Conservation (phyloP, 202 grass and related monocot species). For the Schoenoplectus tabernaemontani region DNA sequence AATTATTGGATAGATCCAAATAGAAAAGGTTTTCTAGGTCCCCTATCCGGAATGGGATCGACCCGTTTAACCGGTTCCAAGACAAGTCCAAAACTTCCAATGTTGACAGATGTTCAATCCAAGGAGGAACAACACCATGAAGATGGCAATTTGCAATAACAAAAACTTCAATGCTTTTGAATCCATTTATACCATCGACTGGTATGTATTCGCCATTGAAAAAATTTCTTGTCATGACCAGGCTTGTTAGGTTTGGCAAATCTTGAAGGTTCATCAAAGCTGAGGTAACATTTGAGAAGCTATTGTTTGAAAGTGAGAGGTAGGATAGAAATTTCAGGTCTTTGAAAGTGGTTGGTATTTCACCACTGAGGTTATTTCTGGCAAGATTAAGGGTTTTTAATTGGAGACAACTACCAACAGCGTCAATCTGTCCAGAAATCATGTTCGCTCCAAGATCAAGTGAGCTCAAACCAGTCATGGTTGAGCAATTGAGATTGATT, state of each 20-base stretch:
- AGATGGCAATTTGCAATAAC: conserved; percentile 81
- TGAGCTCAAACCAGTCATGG: conserved; percentile 52
- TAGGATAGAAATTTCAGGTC: conserved; percentile 59
- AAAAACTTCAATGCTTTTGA: conserved; percentile 69
- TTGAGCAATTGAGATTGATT: conserved; percentile 67
- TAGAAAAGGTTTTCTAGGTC: conserved; percentile 68
- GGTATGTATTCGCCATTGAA: conserved; percentile 51
- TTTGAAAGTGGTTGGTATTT: conserved; percentile 69
- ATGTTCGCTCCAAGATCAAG: conserved; percentile 77
- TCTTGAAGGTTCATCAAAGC: conserved; percentile 77
- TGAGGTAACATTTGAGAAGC: conserved; percentile 75
- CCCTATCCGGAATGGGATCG: conserved; percentile 75
- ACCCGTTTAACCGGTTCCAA: conserved; percentile 69
- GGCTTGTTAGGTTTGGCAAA: conserved; percentile 50
- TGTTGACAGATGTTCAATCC: conserved; percentile 49
- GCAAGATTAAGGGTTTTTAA: conserved; percentile 81
- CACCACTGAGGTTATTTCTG: conserved; percentile 73
- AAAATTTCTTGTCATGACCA: conserved; percentile 87
- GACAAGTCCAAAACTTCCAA: conserved; percentile 83
- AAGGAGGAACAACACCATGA: conserved; percentile 55
- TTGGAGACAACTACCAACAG: conserved; percentile 47
- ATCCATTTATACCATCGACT: conserved; percentile 52
- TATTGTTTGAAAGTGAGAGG: conserved; percentile 94
- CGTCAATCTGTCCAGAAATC: conserved; percentile 53
- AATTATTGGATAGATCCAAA: conserved; percentile 94